Evolutionary conservation across 2,329 filamentous ascomycete species (phyloP), one percentile per base, ranked within the genome.

Genomic region (Hymenoscyphus repandus): DNA sequence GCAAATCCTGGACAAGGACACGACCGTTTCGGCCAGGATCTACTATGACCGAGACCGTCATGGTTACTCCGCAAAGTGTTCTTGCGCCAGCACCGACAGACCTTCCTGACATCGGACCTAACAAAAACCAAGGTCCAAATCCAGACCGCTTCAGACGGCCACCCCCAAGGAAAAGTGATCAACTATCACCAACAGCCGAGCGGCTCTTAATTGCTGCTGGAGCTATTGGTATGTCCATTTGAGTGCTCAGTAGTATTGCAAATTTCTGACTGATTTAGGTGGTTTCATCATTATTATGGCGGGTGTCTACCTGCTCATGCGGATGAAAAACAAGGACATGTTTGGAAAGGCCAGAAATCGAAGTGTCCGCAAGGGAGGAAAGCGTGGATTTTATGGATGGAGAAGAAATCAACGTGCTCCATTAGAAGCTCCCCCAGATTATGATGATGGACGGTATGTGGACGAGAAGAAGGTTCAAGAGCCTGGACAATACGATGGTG

Each of bases 211-310:
- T 67, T 47, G 58, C 59, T 33, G 49, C 50, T 33, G 64, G 60
- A 41, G 51, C 60, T 34, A 62, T 66, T 39, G 62, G 64, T 65
- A 59, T 12, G 47, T 57, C 39, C 18, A 39, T 17, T 9, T 48
- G 9, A 12, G 5, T 22, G 6, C 31, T 7, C 22, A 10, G 13
- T 30, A 31, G 38, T 38, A 22, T 13, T 30, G 2, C n/a, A 12
- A 37, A 13, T 7, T 20, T 20, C 38, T 49, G 38, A 52, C 27
- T 11, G n/a, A 34, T 34, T 15, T 45, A 66, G 64, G 62, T 18
- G 61, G 59, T 27, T 61, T 66, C 37, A 60, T 66, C 20, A 61
- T 66, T 7, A 41, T 62, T 27, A 32, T 55, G 17, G 52, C 61
- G 12, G 51, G 45, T 7, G 46, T 65, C 18, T 66, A 59, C 43